Evolutionary conservation across 306 rosid species (phyloP), one percentile per base, ranked within the genome.

Genomic region (Quercus bicolor): DNA sequence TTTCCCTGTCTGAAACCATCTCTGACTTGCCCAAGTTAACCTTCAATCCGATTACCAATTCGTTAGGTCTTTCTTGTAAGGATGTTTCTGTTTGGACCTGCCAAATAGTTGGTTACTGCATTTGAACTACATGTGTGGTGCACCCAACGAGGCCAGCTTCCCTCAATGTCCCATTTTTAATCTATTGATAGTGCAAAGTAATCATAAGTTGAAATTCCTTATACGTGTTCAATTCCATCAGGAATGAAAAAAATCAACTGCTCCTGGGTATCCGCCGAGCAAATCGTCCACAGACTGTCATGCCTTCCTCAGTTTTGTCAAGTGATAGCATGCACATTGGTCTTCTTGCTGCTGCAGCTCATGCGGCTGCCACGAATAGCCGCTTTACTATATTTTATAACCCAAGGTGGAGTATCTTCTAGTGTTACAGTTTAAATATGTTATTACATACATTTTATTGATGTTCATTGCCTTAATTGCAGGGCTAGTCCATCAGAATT

Each of bases 311-410:
- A 0, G 95, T 90, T 80, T 76, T 90, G 79, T 90, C 95, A 56
- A 90, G 95, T 80, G 95, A 88, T 76, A 90, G 95, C 86, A 90
- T 90, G 95, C 95, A 90, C 81, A 87, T 90, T 74, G 95, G 95
- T 78, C 95, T 90, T 80, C 95, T 90, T 80, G 95, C 95, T 84
- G 95, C 95, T 76, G 93, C 93, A 31, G 93, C 93, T 75, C 91
- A 89, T 82, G 93, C 93, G 56, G 91, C 93, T 61, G 89, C 93
- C 43, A 90, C 95, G 55, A 90, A 88, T 76, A 90, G 91, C 70
- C 93, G 88, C 60, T 89, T 89, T 76, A 87, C 93, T 24, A 85
- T 89, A 68, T 89, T 89, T 66, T 89, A 81, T 75, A 89, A 89
- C 82, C 93, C 93, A 31, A 85, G 91, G 93, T 85, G 23, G 80